These are phyloP conservation scores for Mortierella sp. DNA, from an alignment of 371 early-diverging fungal genomes.

Conservation along the genomic window DNA sequence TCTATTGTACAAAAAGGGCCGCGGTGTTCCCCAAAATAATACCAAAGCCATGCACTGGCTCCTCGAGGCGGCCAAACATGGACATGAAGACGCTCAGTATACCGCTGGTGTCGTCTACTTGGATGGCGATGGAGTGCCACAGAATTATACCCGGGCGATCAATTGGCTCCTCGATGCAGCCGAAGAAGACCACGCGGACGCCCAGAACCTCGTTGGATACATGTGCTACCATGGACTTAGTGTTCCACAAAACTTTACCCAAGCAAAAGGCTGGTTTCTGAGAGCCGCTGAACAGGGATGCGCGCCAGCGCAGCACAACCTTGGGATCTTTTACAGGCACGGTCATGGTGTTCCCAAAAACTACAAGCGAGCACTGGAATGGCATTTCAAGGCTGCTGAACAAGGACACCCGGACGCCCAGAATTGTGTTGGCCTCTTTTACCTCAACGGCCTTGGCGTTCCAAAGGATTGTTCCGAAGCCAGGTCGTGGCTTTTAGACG, in stretches of 20 bases:
- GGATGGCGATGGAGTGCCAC: slow-evolving; percentile 58
- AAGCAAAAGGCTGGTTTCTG: slow-evolving; percentile 66
- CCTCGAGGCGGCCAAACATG: slow-evolving; percentile 68
- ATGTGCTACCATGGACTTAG: neutral
- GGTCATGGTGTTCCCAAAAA: slow-evolving; percentile 51
- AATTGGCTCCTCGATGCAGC: slow-evolving; percentile 53
- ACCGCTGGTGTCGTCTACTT: neutral
- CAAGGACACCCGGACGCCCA: slow-evolving; percentile 83
- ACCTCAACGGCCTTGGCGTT: slow-evolving; percentile 83
- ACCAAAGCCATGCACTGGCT: slow-evolving; percentile 78
- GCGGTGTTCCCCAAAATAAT: slow-evolving; percentile 6
- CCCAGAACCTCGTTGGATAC: neutral
- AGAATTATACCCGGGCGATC: neutral
- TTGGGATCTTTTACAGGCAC: neutral
- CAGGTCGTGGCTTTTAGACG: slow-evolving; percentile 73
- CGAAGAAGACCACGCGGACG: neutral
- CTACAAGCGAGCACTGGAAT: slow-evolving; percentile 73
- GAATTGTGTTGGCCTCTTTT: slow-evolving; percentile 82
- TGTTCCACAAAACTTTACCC: slow-evolving; percentile 19
- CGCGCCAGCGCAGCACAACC: slow-evolving; percentile 66
- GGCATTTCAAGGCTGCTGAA: slow-evolving; percentile 81
- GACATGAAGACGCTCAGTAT: slow-evolving; percentile 68
- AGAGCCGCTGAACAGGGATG: slow-evolving; percentile 70
- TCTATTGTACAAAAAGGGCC: neutral
- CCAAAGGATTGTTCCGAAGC: slow-evolving; percentile 66